These are phyloP conservation scores for Solanum lycopersicoides DNA, from an alignment of 257 asterid species.

Conservation along the genomic window DNA sequence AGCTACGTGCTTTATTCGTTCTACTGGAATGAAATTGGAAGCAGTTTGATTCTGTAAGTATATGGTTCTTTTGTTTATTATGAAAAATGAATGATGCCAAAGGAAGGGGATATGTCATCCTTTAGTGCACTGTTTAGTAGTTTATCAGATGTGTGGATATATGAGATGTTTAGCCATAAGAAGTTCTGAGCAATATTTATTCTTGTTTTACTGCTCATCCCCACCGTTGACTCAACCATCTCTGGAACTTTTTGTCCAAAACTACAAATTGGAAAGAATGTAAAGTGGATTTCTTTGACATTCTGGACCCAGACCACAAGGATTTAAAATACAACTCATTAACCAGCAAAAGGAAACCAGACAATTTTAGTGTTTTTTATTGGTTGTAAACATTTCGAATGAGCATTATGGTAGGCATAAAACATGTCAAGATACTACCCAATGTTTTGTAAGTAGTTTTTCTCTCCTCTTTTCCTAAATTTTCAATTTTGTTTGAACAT, in stretches of 20 bases:
- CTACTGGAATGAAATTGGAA: slow-evolving; percentile 90
- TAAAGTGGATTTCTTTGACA: not conserved
- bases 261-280: not conserved
- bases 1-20: slow-evolving; percentile 70
- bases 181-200: not conserved
- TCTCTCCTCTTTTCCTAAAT: not conserved
- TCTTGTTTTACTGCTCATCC: not conserved
- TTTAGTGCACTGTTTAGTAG: not conserved
- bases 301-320: not conserved
- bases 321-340: not conserved
- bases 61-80: not conserved
- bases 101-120: not conserved
- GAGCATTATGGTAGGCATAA: not conserved
- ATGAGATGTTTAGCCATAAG: not conserved
- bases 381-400: not conserved
- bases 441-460: not conserved
- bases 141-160: not conserved
- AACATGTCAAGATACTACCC: not conserved
- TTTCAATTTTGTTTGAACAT: not conserved
- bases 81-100: not conserved
- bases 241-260: not conserved
- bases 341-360: not conserved
- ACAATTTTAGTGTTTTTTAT: not conserved
- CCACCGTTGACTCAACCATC: not conserved
- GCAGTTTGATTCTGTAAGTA: slow-evolving; percentile 68